These are phyloP conservation scores for Phascolomyces articulosus DNA, from an alignment of 371 early-diverging fungal species.

Conservation along the genomic window DNA sequence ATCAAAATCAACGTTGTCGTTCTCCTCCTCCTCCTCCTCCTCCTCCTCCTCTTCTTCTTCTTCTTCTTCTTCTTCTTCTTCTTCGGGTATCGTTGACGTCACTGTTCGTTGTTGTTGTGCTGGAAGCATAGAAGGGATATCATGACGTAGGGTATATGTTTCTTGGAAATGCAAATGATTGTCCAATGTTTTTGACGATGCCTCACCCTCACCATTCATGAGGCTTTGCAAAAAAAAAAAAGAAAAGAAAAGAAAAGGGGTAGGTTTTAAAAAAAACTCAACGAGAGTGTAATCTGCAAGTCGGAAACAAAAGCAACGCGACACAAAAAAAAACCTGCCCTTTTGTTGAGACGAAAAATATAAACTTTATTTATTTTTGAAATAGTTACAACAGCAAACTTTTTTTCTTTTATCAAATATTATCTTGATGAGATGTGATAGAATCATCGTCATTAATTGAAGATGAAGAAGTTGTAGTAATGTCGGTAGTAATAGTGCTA, in stretches of 20 bases:
- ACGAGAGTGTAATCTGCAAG: not conserved
- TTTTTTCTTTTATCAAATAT: no score
- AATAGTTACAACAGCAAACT: no score
- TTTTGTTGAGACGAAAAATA: no score
- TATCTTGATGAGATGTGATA: no score
- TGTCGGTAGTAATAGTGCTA: no score
- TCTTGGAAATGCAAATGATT: slow-evolving; percentile 6
- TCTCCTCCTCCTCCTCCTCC: no score
- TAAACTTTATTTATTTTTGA: no score
- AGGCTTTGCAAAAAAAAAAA: not conserved
- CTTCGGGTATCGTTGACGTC: slow-evolving; percentile 5
- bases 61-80: not conserved
- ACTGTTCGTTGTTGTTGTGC: not conserved
- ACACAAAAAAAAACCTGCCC: no score
- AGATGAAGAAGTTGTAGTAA: no score
- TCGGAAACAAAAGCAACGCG: no score
- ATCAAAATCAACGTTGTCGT: no score
- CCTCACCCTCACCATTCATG: slow-evolving; percentile 4
- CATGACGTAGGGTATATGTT: slow-evolving; percentile 10
- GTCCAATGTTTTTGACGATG: slow-evolving; percentile 1
- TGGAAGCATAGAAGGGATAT: slow-evolving; percentile 5
- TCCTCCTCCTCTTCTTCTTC: not conserved
- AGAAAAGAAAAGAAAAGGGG: not conserved
- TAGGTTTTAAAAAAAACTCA: not conserved
- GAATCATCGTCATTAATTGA: no score